Conservation (phyloP, 139 green algal species). For the Micromonas commoda region DNA sequence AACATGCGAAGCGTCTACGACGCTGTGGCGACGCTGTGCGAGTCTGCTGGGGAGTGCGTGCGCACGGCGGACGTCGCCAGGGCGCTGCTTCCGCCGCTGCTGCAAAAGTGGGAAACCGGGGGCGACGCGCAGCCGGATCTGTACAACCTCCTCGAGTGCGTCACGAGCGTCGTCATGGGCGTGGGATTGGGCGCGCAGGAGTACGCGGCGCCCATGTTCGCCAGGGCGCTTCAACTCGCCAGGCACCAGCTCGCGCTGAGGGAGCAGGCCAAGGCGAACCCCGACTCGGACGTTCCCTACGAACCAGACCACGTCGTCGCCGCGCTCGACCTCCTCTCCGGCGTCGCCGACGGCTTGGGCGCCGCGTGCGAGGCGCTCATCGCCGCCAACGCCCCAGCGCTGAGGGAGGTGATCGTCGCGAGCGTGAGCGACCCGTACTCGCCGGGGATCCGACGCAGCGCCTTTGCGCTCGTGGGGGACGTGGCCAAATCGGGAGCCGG, state of each 20-base stretch:
- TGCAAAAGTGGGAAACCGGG: constrained; percentile 45
- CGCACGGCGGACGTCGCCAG: constrained; percentile 32
- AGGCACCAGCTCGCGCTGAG: constrained; percentile 45
- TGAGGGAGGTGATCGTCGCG: constrained; percentile 56
- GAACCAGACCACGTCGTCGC: constrained; percentile 49
- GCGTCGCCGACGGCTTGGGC: constrained; percentile 45
- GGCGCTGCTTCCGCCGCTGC: constrained; percentile 46
- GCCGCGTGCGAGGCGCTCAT: constrained; percentile 14
- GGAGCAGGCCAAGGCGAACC: constrained; percentile 18
- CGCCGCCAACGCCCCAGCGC: constrained; percentile 36
- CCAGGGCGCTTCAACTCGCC: constrained; percentile 52
- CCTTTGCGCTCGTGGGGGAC: constrained; percentile 89
- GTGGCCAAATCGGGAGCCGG: constrained; percentile 55
- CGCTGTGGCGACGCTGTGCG: constrained; percentile 62
- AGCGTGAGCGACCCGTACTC: constrained; percentile 46
- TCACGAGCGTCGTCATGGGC: constrained; percentile 35
- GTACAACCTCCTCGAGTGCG: constrained; percentile 79
- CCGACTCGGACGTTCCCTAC: constrained; percentile 31
- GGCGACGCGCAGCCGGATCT: constrained; percentile 59
- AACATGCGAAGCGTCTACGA: constrained; percentile 83
- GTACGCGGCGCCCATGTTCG: constrained; percentile 61
- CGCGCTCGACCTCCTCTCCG: constrained; percentile 70
- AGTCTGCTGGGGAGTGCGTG: constrained; percentile 40
- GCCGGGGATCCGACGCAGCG: constrained; percentile 72
- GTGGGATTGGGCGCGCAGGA: constrained; percentile 30